These are phyloP conservation scores for Colletotrichum sp. DNA, from an alignment of 2,329 filamentous ascomycete genomes.

Conservation along the genomic window DNA sequence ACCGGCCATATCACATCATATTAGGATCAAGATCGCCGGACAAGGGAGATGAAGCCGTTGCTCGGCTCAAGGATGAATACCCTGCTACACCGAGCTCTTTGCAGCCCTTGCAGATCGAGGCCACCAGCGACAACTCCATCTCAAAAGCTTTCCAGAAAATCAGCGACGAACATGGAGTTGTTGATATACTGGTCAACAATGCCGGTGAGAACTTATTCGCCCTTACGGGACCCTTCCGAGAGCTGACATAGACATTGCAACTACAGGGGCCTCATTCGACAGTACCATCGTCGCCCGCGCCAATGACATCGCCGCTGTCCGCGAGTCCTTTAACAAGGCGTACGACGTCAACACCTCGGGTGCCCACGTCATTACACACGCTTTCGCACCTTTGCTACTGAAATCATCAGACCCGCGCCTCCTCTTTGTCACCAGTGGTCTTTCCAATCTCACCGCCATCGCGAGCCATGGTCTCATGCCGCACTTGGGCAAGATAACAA, in stretches of 20 bases:
- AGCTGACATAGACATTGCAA: conserved; percentile 10
- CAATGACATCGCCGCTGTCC: conserved; percentile 26
- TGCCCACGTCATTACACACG: conserved; percentile 40
- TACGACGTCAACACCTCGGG: conserved; percentile 58
- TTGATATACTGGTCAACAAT: conserved; percentile 40
- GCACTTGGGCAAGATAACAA: conserved; percentile 38
- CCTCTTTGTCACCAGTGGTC: conserved; percentile 52
- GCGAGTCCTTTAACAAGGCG: conserved; percentile 48
- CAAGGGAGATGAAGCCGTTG: conserved; percentile 55
- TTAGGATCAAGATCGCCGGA: conserved; percentile 56
- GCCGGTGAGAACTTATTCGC: conserved; percentile 20
- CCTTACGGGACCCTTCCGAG: neutral
- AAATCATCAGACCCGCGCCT: conserved; percentile 46
- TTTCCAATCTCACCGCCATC: conserved; percentile 36
- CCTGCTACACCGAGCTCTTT: conserved; percentile 46
- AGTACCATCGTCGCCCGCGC: conserved; percentile 42
- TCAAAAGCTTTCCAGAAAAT: conserved; percentile 29
- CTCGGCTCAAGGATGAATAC: conserved; percentile 42
- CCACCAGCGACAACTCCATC: conserved; percentile 55
- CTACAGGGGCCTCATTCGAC: conserved; percentile 15
- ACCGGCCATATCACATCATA: conserved; percentile 57
- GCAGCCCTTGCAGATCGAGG: conserved; percentile 55
- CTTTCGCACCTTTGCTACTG: conserved; percentile 37
- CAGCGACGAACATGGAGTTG: conserved; percentile 26
- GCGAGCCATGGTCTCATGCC: conserved; percentile 21